Evolutionary conservation across 2,329 filamentous ascomycete genomes (phyloP).

Genomic region (Helicocarpus griseus): DNA sequence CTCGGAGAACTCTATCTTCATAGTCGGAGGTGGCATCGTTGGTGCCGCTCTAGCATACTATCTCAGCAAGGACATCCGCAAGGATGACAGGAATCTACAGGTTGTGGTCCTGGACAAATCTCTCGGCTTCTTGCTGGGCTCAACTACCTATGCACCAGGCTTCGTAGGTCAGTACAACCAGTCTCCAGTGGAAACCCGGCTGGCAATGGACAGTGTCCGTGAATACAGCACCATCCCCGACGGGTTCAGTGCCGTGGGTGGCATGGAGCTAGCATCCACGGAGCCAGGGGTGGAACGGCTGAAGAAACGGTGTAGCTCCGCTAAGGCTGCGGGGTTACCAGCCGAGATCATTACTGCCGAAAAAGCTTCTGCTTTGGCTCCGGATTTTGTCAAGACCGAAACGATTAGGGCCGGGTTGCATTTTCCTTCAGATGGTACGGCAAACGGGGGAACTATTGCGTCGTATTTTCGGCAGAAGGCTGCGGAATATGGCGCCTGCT

Average conservation of each 20-base stretch:
- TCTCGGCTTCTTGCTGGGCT: constrained; percentile 18
- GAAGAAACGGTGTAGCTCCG: constrained; percentile 13
- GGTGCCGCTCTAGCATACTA: constrained; percentile 25
- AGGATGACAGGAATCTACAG: constrained; percentile 6
- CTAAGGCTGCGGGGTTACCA: constrained; percentile 16
- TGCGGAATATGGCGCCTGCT: constrained; percentile 13
- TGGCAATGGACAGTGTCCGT: constrained; percentile 22
- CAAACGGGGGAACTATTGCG: constrained; percentile 17
- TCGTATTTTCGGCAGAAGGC: constrained; percentile 18
- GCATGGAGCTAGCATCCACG: constrained; percentile 19
- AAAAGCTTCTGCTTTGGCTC: constrained; percentile 17
- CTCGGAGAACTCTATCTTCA: constrained; percentile 9
- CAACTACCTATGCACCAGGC: constrained; percentile 26
- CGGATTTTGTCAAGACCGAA: constrained; percentile 20
- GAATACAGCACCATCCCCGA: constrained; percentile 21
- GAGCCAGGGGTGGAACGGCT: constrained; percentile 14
- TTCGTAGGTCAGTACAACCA: constrained; percentile 29
- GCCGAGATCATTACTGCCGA: constrained; percentile 18
- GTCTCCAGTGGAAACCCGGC: constrained; percentile 20
- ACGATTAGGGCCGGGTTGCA: constrained; percentile 13
- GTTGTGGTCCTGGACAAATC: constrained; percentile 21
- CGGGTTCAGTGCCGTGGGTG: constrained; percentile 20
- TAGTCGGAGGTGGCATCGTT: constrained; percentile 26
- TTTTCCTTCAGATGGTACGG: constrained; percentile 22
- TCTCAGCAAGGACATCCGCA: constrained; percentile 14